Conservation (phyloP, 306 rosid genomes). For the Prunus persica region Prunus_persica_NCBIv2 NC_034012.1:14964501-14965000, state of each 20-base stretch:
- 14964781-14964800: background rate
- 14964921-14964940: conserved; percentile 43
- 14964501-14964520: background rate
- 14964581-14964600: conserved; percentile 14
- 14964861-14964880: conserved; percentile 52
- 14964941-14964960: conserved; percentile 57
- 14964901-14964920: conserved; percentile 47
- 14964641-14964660: background rate
- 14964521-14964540: background rate
- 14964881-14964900: conserved; percentile 55
- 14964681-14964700: background rate
- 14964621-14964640: background rate
- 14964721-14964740: background rate
- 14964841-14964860: conserved; percentile 63
- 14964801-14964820: background rate
- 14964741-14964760: background rate
- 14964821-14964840: conserved; percentile 40
- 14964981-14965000: conserved; percentile 51
- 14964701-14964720: background rate
- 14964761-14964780: background rate
- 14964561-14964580: conserved; percentile 4
- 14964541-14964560: conserved; percentile 7
- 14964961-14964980: conserved; percentile 56
- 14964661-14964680: background rate
- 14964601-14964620: conserved; percentile 5